Evolutionary conservation across 805 yeast species (phyloP).

Genomic region (Cyberlindnera lachancei): DNA sequence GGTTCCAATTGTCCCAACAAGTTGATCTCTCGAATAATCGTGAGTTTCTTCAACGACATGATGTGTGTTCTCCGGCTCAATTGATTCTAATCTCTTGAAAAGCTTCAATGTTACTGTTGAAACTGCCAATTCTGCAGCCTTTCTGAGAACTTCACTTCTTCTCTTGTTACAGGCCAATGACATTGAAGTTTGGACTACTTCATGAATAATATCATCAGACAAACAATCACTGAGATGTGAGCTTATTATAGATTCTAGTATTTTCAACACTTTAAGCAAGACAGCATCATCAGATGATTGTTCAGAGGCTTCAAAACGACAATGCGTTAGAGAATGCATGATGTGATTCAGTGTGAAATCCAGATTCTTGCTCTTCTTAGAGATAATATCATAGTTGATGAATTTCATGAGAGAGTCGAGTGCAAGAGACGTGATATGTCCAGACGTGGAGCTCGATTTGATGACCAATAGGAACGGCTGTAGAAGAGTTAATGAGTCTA

Average conservation of each 20-base stretch:
- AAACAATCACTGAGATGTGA: slow-evolving; percentile 60
- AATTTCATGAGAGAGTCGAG: slow-evolving; percentile 69
- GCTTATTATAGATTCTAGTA: slow-evolving; percentile 59
- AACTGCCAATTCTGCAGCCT: slow-evolving; percentile 83
- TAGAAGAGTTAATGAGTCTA: slow-evolving; percentile 66
- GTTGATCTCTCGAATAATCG: slow-evolving; percentile 36
- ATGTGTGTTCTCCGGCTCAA: slow-evolving; percentile 39
- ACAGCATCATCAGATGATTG: slow-evolving; percentile 90
- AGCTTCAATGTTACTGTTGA: slow-evolving; percentile 59
- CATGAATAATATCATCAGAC: slow-evolving; percentile 77
- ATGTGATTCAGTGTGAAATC: slow-evolving; percentile 55
- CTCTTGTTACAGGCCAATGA: slow-evolving; percentile 89
- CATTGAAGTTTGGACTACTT: slow-evolving; percentile 84
- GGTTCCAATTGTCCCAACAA: slow-evolving; percentile 43
- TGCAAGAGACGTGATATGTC: slow-evolving; percentile 77
- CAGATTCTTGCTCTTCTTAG: slow-evolving; percentile 44
- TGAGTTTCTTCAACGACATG: slow-evolving; percentile 38
- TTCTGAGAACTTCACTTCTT: slow-evolving; percentile 81
- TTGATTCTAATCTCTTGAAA: slow-evolving; percentile 49
- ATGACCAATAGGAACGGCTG: slow-evolving; percentile 85
- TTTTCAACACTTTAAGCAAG: slow-evolving; percentile 68
- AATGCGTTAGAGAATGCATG: slow-evolving; percentile 69
- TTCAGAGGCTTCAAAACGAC: slow-evolving; percentile 93
- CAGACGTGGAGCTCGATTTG: slow-evolving; percentile 79
- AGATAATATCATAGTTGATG: slow-evolving; percentile 61